Base-by-base conservation (phyloP, 2,329 filamentous ascomycete species). In the Teratosphaeria zuluensis region DNA sequence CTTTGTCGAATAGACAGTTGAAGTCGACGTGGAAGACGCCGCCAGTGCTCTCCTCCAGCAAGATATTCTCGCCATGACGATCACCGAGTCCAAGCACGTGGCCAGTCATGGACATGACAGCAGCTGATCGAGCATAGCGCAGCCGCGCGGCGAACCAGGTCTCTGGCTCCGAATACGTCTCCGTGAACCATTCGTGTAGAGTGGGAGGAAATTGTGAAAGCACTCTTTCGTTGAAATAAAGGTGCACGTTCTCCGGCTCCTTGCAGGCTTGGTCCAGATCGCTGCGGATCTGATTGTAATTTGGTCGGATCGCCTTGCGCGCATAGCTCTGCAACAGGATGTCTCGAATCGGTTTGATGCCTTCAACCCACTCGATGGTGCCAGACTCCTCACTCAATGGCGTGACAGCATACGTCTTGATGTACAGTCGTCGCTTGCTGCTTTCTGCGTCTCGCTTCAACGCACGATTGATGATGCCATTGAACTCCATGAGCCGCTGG, bases 41-140 rank as follows among this genome's bases (percentile, higher is more conserved):
- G 52, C 95, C 94, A 64, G 91, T 95, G 58, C 89, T 88, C 76
- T 97, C 90, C 73, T 97, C 91, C 33, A 99, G 85, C 32, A 96
- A 83, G 58, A 99, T 90, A 73, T 99, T 99, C 74, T 99, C 94
- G 59, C 92, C 92, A 75, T 99, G 94, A 3, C 94, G 86, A 74
- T 99, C 94, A 46, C 94, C 94, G 0, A 99, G 80, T 61, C 84
- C 94, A 4, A 99, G 82, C 54, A 97, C 92, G 58, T 95, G 95
- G 55, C 94, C 94, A 4, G 96, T 90, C 84, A 99, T 99, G n/a
- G 91, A 96, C 92, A 99, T 99, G 65, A 99, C 94, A 11, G 95
- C 94, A 68, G 89, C 92, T 0, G 94, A 95, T 3, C 94, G 85
- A 1, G 94, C 95, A 75, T 97, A 99, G 53, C 86, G 84, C 52